Base-by-base conservation (phyloP, 164 flowering plant genomes). In the Cinnamomum chago region DNA sequence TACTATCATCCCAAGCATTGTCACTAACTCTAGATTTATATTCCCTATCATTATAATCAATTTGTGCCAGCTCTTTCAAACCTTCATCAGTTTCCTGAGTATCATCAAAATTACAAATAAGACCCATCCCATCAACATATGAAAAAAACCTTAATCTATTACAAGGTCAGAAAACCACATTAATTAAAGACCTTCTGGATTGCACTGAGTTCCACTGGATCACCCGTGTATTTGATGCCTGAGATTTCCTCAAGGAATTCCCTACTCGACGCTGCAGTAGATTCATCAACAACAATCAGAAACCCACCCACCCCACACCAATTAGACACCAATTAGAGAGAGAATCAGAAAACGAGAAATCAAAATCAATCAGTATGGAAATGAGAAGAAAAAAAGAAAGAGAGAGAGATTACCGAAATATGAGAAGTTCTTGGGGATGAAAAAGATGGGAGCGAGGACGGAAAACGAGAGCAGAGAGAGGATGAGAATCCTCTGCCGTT, bases 171-270 rank as follows among this genome's bases (percentile, higher is more conserved):
- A 30, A 62, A 33, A 22, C 12, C 9, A 23, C 10, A 64, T 9
- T 64, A 10, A 23, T 12, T 23, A 25, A 90, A 65, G 18, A 67
- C 97, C 97, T 85, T 88, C 73, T 84, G 77, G 17, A 88, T 71
- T 30, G 90, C 84, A 62, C 70, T 82, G 24, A 91, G 82, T 77
- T 67, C 80, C 58, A 71, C 70, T 73, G 50, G 79, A 77, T 89
- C 86, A 25, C 83, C 73, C 78, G 82, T 82, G 72, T 75, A 79
- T 79, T 84, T 90, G 65, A 84, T 75, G 47, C 65, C 82, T 18
- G 88, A 75, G 65, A 89, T 79, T 76, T 88, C 93, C 73, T 82
- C 89, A 30, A 85, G 51, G 70, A 85, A 83, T 78, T 85, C 90
- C 23, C 72, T 75, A 70, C 79, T 71, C 20, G 81, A 13, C 11